phyloP scores from a whole-genome alignment of 2,329 filamentous ascomycete genomes.

The Colletotrichum musicola region DNA sequence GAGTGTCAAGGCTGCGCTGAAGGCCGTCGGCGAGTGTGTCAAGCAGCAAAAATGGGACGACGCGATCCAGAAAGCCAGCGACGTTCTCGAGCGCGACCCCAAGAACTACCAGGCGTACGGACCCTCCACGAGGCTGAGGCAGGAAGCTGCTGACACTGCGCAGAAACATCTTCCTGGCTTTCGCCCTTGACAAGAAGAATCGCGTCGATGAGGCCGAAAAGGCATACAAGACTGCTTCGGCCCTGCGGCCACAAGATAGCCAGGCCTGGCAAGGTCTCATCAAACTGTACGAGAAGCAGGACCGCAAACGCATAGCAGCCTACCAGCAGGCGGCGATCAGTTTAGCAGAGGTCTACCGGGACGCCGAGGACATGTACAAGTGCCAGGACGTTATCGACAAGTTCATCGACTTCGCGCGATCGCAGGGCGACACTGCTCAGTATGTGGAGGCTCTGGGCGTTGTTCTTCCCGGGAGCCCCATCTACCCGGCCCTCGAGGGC shows the following conservation, averaged over 20 bases:
- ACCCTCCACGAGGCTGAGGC: not conserved
- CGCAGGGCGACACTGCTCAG: constrained; percentile 78
- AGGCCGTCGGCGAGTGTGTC: constrained; percentile 83
- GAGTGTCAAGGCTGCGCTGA: constrained; percentile 78
- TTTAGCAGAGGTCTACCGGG: constrained; percentile 80
- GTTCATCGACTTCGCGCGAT: constrained; percentile 79
- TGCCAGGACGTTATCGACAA: constrained; percentile 81
- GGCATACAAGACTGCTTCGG: constrained; percentile 79
- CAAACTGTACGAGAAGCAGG: constrained; percentile 86
- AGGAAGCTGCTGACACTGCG: constrained; percentile 29
- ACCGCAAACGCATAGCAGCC: constrained; percentile 73
- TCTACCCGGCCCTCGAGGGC: constrained; percentile 88
- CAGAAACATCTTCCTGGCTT: constrained; percentile 80
- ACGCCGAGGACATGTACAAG: constrained; percentile 73
- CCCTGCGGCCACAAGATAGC: constrained; percentile 79
- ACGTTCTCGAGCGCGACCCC: constrained; percentile 77
- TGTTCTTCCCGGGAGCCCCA: constrained; percentile 81
- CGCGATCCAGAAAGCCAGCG: constrained; percentile 76
- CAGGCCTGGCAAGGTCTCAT: constrained; percentile 93
- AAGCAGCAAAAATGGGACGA: constrained; percentile 84
- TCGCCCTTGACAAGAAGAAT: constrained; percentile 83
- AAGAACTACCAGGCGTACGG: constrained; percentile 85
- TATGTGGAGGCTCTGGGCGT: constrained; percentile 82
- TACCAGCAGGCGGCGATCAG: constrained; percentile 81
- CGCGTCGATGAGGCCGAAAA: constrained; percentile 79